Evolutionary conservation across 148 eudicot genomes (phyloP).

Genomic region (Silene latifolia): DNA sequence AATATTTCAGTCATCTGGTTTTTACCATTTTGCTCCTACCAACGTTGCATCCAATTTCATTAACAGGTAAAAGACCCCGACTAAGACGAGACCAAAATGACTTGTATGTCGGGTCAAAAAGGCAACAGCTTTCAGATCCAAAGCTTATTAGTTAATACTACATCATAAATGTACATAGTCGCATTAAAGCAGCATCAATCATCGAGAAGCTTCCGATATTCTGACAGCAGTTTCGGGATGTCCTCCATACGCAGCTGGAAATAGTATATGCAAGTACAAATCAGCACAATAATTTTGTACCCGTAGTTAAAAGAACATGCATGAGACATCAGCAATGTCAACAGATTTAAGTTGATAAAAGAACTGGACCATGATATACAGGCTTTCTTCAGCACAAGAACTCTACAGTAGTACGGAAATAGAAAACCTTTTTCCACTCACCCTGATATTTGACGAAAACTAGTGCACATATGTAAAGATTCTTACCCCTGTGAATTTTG

Average conservation of each 20-base stretch:
- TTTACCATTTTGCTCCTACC: too few relatives aligned
- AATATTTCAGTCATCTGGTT: too few relatives aligned
- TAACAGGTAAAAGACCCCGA: too few relatives aligned
- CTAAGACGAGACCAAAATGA: too few relatives aligned
- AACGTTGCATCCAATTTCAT: too few relatives aligned
- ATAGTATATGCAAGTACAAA: neutral
- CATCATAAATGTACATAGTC: neutral
- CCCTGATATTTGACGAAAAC: neutral
- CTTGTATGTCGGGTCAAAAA: too few relatives aligned
- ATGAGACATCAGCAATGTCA: neutral
- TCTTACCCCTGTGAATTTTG: too few relatives aligned
- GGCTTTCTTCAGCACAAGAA: neutral
- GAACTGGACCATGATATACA: neutral
- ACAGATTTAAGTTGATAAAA: neutral
- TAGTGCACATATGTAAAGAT: too few relatives aligned
- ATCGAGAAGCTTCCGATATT: conserved; percentile 39
- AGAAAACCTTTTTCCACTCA: too few relatives aligned
- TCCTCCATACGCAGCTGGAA: conserved; percentile 65
- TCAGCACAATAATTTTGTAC: neutral
- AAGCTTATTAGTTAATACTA: neutral
- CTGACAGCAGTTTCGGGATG: conserved; percentile 45
- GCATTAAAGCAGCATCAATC: conserved; percentile 4
- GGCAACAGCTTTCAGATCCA: neutral
- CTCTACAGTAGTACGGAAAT: too few relatives aligned
- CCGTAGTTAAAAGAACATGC: neutral